Conservation (phyloP, 305 asterid species). For the Fraxinus dipetala region DNA sequence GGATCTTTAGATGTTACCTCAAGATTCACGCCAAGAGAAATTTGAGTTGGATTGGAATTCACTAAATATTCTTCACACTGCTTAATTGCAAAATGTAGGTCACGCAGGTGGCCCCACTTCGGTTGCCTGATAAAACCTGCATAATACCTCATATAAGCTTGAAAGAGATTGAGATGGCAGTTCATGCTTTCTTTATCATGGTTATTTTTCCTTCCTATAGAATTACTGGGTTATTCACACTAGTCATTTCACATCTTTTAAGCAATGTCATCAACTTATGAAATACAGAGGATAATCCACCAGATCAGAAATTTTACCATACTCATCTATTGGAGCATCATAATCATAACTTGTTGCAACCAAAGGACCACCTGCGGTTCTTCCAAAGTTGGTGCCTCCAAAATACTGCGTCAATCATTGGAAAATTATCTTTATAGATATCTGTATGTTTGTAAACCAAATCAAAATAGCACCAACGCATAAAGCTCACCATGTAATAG, state of each 20-base stretch:
- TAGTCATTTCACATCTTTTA: background rate
- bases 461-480: background rate
- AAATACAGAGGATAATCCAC: background rate
- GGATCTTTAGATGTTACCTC: constrained; percentile 41
- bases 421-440: background rate
- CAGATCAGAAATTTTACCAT: constrained; percentile 46
- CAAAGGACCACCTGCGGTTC: constrained; percentile 84
- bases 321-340: constrained; percentile 83
- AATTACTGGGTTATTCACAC: background rate
- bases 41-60: constrained; percentile 48
- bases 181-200: background rate
- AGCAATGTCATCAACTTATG: constrained; percentile 6
- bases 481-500: constrained; percentile 73
- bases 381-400: constrained; percentile 88
- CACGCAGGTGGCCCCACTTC: constrained; percentile 82
- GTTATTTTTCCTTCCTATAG: background rate
- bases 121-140: constrained; percentile 72
- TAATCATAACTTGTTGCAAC: constrained; percentile 82
- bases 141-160: constrained; percentile 19
- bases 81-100: constrained; percentile 63
- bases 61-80: constrained; percentile 75
- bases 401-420: constrained; percentile 48
- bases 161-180: background rate
- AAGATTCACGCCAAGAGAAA: constrained; percentile 62
- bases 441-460: constrained; percentile 10